Conservation (phyloP, 2,329 filamentous ascomycete genomes). For the Curvularia lunata region DNA sequence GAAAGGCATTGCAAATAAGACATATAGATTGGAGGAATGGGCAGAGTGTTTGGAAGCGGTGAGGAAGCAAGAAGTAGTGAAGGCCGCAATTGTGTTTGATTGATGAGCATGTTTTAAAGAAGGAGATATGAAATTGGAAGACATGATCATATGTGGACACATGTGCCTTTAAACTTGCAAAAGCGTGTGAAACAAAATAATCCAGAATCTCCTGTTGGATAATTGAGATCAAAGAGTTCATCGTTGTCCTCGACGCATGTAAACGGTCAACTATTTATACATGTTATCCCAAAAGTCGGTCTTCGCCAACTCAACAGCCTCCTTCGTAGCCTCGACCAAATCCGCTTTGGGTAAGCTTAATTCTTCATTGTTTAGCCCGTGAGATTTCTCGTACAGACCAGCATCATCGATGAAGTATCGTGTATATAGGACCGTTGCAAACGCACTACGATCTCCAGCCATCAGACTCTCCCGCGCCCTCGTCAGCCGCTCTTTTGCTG, state of each 20-base stretch:
- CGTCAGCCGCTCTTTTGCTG: slow-evolving; percentile 55
- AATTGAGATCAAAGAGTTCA: neutral
- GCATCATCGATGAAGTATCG: slow-evolving; percentile 60
- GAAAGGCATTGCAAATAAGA: slow-evolving; percentile 74
- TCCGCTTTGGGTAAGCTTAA: slow-evolving; percentile 66
- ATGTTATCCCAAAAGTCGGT: slow-evolving; percentile 13
- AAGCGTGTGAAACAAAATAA: neutral
- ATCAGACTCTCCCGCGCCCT: slow-evolving; percentile 57
- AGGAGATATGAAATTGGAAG: neutral
- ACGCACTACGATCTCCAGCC: slow-evolving; percentile 51
- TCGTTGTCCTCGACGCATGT: no score
- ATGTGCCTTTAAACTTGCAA: no score
- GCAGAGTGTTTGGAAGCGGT: slow-evolving; percentile 73
- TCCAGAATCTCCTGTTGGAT: neutral
- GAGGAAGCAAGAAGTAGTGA: slow-evolving; percentile 74
- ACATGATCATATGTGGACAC: no score
- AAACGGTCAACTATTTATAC: neutral
- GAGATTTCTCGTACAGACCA: slow-evolving; percentile 42
- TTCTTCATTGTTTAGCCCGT: slow-evolving; percentile 56
- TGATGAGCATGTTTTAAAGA: neutral
- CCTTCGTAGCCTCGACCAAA: slow-evolving; percentile 62
- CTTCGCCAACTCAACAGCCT: slow-evolving; percentile 16
- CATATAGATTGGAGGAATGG: slow-evolving; percentile 75
- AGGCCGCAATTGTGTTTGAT: slow-evolving; percentile 75
- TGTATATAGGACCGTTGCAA: slow-evolving; percentile 57